A percentile compares a stretch with the other conserved stretches of the same genome.
These are phyloP conservation scores for Rutstroemia sydowiana DNA, from an alignment of 2,329 filamentous ascomycete genomes.

Conservation along the genomic window DNA sequence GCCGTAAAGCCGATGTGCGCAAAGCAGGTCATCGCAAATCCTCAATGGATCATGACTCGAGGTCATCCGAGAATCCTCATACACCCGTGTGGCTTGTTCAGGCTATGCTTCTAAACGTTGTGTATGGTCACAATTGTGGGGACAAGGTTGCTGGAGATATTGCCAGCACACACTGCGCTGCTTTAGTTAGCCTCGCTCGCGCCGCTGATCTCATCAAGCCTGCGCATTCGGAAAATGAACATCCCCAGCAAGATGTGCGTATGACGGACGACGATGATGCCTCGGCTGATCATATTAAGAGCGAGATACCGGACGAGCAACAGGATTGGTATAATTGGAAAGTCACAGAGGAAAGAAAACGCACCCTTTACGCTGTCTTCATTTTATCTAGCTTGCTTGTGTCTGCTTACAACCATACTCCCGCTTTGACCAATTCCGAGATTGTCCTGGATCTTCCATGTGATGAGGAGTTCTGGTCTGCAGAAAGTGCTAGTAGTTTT, in stretches of 20 bases:
- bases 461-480: slow-evolving; percentile 84
- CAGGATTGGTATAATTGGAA: slow-evolving; percentile 89
- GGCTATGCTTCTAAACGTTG: slow-evolving; percentile 91
- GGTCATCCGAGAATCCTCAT: slow-evolving; percentile 52
- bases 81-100: slow-evolving; percentile 94
- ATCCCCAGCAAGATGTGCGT: slow-evolving; percentile 35
- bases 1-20: slow-evolving; percentile 74
- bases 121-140: slow-evolving; percentile 90
- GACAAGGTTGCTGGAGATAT: slow-evolving; percentile 89
- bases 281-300: slow-evolving; percentile 39
- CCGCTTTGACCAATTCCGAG: slow-evolving; percentile 88
- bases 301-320: slow-evolving; percentile 47
- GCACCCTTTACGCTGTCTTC: slow-evolving; percentile 87
- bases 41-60: slow-evolving; percentile 40
- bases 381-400: slow-evolving; percentile 85
- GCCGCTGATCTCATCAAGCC: slow-evolving; percentile 69
- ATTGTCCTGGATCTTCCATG: slow-evolving; percentile 84
- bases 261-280: slow-evolving; percentile 48
- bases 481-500: slow-evolving; percentile 77
- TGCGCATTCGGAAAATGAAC: slow-evolving; percentile 18
- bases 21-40: slow-evolving; percentile 51
- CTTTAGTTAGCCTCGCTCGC: slow-evolving; percentile 82
- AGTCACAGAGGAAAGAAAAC: slow-evolving; percentile 78
- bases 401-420: slow-evolving; percentile 86
- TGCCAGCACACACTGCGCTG: slow-evolving; percentile 84